Evolutionary conservation across 2,329 filamentous ascomycete genomes (phyloP).

Genomic region (Hymenoscyphus fructigenus): DNA sequence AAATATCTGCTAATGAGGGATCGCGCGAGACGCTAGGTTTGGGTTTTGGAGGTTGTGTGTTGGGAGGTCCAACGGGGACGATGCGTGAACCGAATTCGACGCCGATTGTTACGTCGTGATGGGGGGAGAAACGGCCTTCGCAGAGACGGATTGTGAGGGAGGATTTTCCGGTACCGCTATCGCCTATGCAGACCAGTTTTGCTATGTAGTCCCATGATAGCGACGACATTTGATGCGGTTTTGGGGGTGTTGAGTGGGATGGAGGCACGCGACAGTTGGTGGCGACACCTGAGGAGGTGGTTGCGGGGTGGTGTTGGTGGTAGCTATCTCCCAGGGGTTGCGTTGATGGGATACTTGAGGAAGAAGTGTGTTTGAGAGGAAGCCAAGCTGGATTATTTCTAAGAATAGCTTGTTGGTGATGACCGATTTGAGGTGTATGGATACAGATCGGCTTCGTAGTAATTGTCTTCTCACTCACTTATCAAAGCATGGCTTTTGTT

Average conservation of each 20-base stretch:
- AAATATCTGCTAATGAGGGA: constrained; percentile 29
- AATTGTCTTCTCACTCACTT: not conserved
- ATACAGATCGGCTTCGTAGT: not conserved
- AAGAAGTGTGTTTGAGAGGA: not conserved
- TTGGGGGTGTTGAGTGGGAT: constrained; percentile 8
- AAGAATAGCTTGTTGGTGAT: not conserved
- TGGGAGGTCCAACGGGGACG: constrained; percentile 83
- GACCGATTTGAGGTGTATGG: not conserved
- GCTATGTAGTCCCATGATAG: constrained; percentile 97
- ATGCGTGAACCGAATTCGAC: constrained; percentile 97
- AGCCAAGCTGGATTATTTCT: not conserved
- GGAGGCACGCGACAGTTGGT: constrained; percentile 10
- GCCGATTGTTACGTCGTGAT: constrained; percentile 96
- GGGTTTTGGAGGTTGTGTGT: constrained; percentile 47
- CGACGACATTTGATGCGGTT: constrained; percentile 48
- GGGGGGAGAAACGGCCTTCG: constrained; percentile 89
- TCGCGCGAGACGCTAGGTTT: constrained; percentile 41
- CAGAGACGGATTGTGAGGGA: constrained; percentile 92
- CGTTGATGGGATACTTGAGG: not conserved
- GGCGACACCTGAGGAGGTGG: not conserved
- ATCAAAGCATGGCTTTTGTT: not conserved
- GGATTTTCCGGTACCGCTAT: constrained; percentile 94
- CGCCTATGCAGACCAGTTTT: constrained; percentile 96
- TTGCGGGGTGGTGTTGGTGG: constrained; percentile 3
- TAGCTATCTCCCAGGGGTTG: not conserved